Evolutionary conservation across 768 basidiomycete species (phyloP).

Genomic region (Tulasnella sp.): DNA sequence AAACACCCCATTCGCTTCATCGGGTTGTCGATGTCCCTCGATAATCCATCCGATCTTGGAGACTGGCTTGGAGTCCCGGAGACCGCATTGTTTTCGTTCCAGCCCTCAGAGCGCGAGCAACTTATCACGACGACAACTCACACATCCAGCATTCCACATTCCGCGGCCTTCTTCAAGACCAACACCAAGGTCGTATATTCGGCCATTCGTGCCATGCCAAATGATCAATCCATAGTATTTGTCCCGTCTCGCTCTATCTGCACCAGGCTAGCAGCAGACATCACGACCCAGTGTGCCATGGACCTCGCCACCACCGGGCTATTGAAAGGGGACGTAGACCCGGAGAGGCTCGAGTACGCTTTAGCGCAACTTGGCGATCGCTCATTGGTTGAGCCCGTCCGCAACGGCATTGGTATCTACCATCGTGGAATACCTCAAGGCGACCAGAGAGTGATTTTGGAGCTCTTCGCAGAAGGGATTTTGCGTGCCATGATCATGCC

Average conservation of each 20-base stretch:
- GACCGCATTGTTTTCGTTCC: slow-evolving; percentile 58
- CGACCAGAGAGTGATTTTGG: slow-evolving; percentile 64
- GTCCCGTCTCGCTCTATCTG: slow-evolving; percentile 80
- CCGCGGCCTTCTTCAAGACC: slow-evolving; percentile 73
- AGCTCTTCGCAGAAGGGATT: slow-evolving; percentile 70
- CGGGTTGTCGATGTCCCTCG: slow-evolving; percentile 65
- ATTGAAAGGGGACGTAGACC: slow-evolving; percentile 38
- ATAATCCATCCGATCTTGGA: slow-evolving; percentile 70
- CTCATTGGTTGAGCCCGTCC: slow-evolving; percentile 55
- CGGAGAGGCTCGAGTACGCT: slow-evolving; percentile 47
- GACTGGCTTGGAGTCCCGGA: slow-evolving; percentile 69
- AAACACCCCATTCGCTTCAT: slow-evolving; percentile 55
- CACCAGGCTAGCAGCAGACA: slow-evolving; percentile 57
- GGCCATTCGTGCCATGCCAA: slow-evolving; percentile 42
- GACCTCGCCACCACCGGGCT: slow-evolving; percentile 62
- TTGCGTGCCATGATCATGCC: slow-evolving; percentile 73
- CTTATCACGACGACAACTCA: slow-evolving; percentile 52
- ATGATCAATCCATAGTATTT: slow-evolving; percentile 61
- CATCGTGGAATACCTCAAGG: slow-evolving; percentile 54
- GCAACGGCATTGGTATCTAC: slow-evolving; percentile 81
- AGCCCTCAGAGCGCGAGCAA: slow-evolving; percentile 72
- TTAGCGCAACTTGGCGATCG: slow-evolving; percentile 47
- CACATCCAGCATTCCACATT: slow-evolving; percentile 78
- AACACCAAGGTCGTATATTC: slow-evolving; percentile 86
- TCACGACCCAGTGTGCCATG: slow-evolving; percentile 79